Evolutionary conservation across 805 yeast species (phyloP), one percentile per base, ranked within the genome.

Genomic region (Metschnikowia borealis): DNA sequence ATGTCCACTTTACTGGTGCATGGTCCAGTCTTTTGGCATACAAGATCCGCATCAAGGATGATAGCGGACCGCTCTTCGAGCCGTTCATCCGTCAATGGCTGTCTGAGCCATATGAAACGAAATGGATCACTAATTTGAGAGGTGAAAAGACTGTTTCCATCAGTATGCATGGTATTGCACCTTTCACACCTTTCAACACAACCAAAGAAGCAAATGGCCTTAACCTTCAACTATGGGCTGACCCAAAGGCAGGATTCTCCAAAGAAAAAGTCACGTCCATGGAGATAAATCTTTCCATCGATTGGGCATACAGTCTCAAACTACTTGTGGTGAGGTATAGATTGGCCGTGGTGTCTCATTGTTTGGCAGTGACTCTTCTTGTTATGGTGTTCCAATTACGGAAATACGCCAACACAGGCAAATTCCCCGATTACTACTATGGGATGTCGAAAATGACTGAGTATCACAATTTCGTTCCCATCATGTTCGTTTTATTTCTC

Each of bases 301-400:
- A 87, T 63, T 65, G 81, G 62, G 57, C 78, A 41, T 73, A 77
- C 31, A 84, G 92, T 36, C 66, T 91, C 52, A 85, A 83, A 50
- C 74, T 86, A 55, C 67, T 91, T 43, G 84, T 87, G 4, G 71
- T 90, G 57, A 74, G 96, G 49, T 92, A 87, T 65, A 76, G 99
- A 60, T 75, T 92, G 13, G 81, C 87, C 1, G 70, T 86, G 38
- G 84, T 87, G 3, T 77, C 90, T 1, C 76, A 87, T 48, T 90
- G 96, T 3, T 71, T 85, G 1, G 80, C 82, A 37, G 70, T 87
- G 15, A 75, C 84, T 1, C 66, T 81, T 0, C 50, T 81, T 15
- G 77, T 79, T 0, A 55, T 85, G 41, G 58, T 79, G 2, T 58
- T 81, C 18, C 97, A 91, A 63, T 70, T 85, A 46, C 58, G 59